These are phyloP conservation scores for Cynara cardunculus DNA, from an alignment of 129 eudicot genomes.

Conservation along the genomic window DNA sequence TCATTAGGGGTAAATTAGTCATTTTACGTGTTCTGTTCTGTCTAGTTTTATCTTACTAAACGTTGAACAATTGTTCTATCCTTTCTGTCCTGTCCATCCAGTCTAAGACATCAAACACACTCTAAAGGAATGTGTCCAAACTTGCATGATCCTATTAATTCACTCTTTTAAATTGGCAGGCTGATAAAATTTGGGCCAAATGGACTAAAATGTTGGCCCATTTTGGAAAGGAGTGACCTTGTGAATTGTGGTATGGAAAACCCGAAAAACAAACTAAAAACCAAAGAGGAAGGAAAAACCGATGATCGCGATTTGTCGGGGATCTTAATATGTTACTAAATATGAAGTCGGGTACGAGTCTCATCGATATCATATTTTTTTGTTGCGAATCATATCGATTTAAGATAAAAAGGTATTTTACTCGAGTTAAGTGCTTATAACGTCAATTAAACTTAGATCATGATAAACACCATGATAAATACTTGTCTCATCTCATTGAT, in stretches of 20 bases:
- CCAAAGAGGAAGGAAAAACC: not conserved
- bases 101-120: too few relatives aligned
- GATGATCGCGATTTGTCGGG: not conserved
- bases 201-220: not conserved
- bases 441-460: not conserved
- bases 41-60: too few relatives aligned
- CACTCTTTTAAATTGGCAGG: not conserved
- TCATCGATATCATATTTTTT: not conserved
- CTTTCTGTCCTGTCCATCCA: too few relatives aligned
- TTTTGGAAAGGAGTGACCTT: not conserved
- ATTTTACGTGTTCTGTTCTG: too few relatives aligned
- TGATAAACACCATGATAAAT: not conserved
- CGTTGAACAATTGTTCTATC: too few relatives aligned
- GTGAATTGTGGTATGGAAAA: not conserved
- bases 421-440: not conserved
- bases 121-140: not conserved
- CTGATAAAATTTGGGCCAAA: not conserved
- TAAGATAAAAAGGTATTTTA: too few relatives aligned
- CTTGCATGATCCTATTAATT: not conserved
- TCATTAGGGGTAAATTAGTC: too few relatives aligned
- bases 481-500: not conserved
- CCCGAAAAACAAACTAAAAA: not conserved
- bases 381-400: not conserved
- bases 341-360: too few relatives aligned
- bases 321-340: not conserved